Evolutionary conservation across 208 protist species (phyloP), one percentile per base, ranked within the genome.

Genomic region (Porcisia deanei): DNA sequence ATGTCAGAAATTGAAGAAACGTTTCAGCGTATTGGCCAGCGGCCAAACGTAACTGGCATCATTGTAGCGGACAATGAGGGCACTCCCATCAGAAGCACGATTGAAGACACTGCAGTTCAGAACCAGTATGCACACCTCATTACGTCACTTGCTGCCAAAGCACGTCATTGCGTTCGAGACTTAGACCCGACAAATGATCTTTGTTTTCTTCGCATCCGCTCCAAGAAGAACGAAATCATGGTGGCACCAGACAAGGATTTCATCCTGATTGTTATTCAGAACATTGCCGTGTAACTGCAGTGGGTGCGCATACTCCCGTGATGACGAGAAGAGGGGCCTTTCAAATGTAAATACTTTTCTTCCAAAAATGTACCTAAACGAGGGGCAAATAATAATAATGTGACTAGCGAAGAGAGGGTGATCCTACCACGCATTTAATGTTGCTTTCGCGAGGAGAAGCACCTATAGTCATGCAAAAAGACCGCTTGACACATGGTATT

Each of bases 191-290:
- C 97, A 47, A 99, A 99, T 77, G 97, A 99, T 76, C 84, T 99
- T 12, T 99, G 94, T 3, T 99, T 99, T 73, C 79, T 99, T 59
- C 88, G 98, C 7, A 96, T 99, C 60, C 88, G 98, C 9, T 98
- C 94, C 41, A 98, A 99, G 80, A 98, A 99, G 77, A 97, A 99
- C 73, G 98, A 99, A 85, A 98, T 99, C 49, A 98, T 99, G 97
- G 94, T 99, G 5, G 94, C 94, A 53, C 97, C 97, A 30, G 90
- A 96, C 61, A 96, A 97, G 64, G 92, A 98, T 49, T 98, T 96
- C 83, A 94, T 93, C 60, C 85, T 98, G 58, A 98, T 98, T 77
- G 94, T 98, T 49, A 98, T 98, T 81, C 94, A 98, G 75, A 94
- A 86, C 63, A 85, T 97, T 71, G 77, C 84, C 18, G 88, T 94